phyloP scores from a whole-genome alignment of 139 green algal genomes.

The Coelastrella sp. region DNA sequence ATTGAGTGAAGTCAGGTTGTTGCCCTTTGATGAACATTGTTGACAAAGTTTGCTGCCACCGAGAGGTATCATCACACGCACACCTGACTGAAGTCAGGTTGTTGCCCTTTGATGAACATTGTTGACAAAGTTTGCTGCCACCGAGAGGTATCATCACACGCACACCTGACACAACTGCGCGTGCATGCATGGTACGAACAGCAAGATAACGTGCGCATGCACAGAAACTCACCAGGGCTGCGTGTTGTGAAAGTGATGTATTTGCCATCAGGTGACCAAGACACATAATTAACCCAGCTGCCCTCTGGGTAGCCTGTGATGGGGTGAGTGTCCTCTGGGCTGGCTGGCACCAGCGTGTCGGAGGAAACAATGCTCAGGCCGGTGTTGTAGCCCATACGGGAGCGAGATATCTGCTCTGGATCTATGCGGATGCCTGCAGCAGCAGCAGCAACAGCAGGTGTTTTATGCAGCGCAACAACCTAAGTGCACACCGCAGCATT shows the following conservation, averaged over 20 bases:
- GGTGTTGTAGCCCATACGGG: constrained; percentile 85
- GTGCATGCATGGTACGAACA: background rate
- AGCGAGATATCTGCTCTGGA: constrained; percentile 77
- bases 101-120: too few relatives aligned
- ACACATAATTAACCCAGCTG: constrained; percentile 69
- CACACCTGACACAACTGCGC: too few relatives aligned
- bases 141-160: too few relatives aligned
- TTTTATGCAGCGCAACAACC: background rate
- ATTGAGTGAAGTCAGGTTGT: too few relatives aligned
- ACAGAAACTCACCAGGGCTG: constrained; percentile 52
- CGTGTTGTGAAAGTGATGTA: constrained; percentile 89
- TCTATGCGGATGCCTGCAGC: constrained; percentile 90
- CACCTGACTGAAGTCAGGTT: too few relatives aligned
- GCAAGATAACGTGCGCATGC: too few relatives aligned
- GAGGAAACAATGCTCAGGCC: constrained; percentile 58
- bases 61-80: too few relatives aligned
- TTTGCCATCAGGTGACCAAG: constrained; percentile 82
- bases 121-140: too few relatives aligned
- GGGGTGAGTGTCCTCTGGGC: constrained; percentile 36
- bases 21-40: too few relatives aligned
- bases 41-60: too few relatives aligned
- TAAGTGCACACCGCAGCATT: too few relatives aligned
- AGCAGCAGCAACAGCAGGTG: background rate
- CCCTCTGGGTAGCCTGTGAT: constrained; percentile 78
- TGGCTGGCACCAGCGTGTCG: constrained; percentile 51